phyloP scores from a whole-genome alignment of 2,329 filamentous ascomycete genomes.

The Oidium heveae region DNA sequence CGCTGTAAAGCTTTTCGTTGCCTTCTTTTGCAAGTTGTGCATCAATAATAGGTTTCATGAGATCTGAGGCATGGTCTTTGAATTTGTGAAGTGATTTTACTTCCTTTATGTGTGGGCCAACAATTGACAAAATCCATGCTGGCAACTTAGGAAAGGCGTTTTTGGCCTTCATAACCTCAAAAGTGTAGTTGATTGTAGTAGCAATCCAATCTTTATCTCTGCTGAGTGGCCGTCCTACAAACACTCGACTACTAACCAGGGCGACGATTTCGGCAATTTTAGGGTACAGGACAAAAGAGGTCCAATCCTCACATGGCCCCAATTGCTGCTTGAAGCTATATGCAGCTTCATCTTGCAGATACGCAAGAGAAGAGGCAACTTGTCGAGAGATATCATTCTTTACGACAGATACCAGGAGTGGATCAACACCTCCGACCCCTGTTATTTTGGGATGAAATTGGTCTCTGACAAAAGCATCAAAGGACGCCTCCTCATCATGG shows the following conservation, averaged over 20 bases:
- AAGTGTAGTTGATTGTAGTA: neutral
- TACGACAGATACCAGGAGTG: neutral
- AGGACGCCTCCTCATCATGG: neutral
- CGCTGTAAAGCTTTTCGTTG: neutral
- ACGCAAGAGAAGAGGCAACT: neutral
- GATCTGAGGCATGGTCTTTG: neutral
- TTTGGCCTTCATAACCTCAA: neutral
- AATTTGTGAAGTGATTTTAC: neutral
- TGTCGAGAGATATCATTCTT: neutral
- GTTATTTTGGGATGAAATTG: neutral
- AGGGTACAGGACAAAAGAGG: neutral
- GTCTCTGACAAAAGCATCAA: neutral
- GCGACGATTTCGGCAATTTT: neutral
- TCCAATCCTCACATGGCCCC: neutral
- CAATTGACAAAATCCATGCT: neutral
- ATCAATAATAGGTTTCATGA: neutral
- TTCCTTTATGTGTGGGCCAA: neutral
- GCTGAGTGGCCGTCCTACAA: neutral
- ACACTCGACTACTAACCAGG: constrained; percentile 1
- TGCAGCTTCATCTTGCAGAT: neutral
- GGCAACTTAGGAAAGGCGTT: neutral
- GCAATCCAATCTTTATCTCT: constrained; percentile 1
- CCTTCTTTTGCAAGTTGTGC: neutral
- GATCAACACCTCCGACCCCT: neutral
- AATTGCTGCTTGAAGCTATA: neutral